These are phyloP conservation scores for Chionographis japonica DNA, from an alignment of 106 monocot genomes.

Conservation along the genomic window DNA sequence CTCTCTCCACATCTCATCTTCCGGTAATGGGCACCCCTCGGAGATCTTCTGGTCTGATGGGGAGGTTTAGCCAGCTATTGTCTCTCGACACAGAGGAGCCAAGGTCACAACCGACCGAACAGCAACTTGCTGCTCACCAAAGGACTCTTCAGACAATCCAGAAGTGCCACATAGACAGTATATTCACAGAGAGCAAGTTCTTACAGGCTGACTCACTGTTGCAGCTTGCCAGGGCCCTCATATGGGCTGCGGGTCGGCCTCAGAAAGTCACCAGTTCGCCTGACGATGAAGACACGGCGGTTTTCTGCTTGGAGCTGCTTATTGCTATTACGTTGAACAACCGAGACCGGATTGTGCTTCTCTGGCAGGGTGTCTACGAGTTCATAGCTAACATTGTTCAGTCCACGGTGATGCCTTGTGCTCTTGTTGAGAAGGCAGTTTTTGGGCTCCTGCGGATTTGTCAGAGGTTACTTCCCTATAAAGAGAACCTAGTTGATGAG, in stretches of 20 bases:
- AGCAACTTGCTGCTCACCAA: constrained; percentile 58
- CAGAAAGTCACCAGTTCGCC: constrained; percentile 43
- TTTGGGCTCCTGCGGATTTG: constrained; percentile 69
- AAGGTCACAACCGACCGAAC: constrained; percentile 59
- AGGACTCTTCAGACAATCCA: constrained; percentile 54
- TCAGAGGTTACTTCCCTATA: constrained; percentile 71
- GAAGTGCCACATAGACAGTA: constrained; percentile 64
- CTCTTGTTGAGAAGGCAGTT: constrained; percentile 73
- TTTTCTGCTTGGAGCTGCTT: constrained; percentile 73
- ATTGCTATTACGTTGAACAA: constrained; percentile 74
- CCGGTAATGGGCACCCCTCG: constrained; percentile 31
- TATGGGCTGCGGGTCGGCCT: constrained; percentile 51
- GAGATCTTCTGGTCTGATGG: constrained; percentile 56
- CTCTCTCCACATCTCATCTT: constrained; percentile 34
- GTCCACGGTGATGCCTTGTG: constrained; percentile 69
- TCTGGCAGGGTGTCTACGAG: constrained; percentile 66
- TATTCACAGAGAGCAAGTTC: constrained; percentile 81
- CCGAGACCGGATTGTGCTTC: constrained; percentile 57
- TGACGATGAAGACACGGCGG: constrained; percentile 66
- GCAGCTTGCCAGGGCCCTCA: constrained; percentile 57
- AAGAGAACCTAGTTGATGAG: constrained; percentile 68
- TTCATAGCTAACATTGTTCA: constrained; percentile 67
- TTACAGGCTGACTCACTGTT: constrained; percentile 66
- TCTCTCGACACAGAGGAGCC: constrained; percentile 61
- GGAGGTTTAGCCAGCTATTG: constrained; percentile 65